Evolutionary conservation across 495 filamentous ascomycete genomes (phyloP).

Genomic region (Mycothermus thermophilus): DNA sequence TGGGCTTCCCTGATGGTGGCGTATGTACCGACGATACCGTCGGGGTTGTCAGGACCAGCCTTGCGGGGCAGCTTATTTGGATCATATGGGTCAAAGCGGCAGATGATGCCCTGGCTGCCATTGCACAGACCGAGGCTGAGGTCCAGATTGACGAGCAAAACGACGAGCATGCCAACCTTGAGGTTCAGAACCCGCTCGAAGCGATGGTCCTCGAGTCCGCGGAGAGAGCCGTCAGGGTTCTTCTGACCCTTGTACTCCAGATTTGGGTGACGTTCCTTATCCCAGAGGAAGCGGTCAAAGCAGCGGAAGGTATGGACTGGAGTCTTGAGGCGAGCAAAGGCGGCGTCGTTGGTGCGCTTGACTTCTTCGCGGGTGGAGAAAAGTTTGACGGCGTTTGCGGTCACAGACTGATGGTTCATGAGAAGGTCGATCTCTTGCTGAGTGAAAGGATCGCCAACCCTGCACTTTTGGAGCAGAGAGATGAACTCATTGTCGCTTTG

Average conservation of each 20-base stretch:
- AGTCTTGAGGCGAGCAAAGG: constrained; percentile 25
- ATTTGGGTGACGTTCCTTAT: constrained; percentile 42
- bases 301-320: constrained; percentile 49
- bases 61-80: constrained; percentile 34
- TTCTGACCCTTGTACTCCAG: constrained; percentile 46
- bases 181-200: constrained; percentile 41
- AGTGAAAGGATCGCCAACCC: constrained; percentile 27
- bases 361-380: constrained; percentile 33
- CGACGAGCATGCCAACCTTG: constrained; percentile 81
- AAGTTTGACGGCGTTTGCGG: constrained; percentile 31
- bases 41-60: constrained; percentile 5
- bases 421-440: constrained; percentile 28
- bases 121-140: constrained; percentile 59
- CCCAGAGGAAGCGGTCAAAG: constrained; percentile 47
- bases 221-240: constrained; percentile 55
- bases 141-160: constrained; percentile 90
- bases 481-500: constrained; percentile 38
- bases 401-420: constrained; percentile 30
- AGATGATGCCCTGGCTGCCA: constrained; percentile 72
- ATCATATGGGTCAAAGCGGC: constrained; percentile 56
- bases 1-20: constrained; percentile 29
- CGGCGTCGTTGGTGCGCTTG: constrained; percentile 21
- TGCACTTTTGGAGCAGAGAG: constrained; percentile 36
- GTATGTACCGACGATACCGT: constrained; percentile 18
- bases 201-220: constrained; percentile 43